Percentiles rank a stretch among this genome's conserved stretches.
Evolutionary conservation across 257 asterid genomes (phyloP).

Genomic region (Agastache rugosa): DNA sequence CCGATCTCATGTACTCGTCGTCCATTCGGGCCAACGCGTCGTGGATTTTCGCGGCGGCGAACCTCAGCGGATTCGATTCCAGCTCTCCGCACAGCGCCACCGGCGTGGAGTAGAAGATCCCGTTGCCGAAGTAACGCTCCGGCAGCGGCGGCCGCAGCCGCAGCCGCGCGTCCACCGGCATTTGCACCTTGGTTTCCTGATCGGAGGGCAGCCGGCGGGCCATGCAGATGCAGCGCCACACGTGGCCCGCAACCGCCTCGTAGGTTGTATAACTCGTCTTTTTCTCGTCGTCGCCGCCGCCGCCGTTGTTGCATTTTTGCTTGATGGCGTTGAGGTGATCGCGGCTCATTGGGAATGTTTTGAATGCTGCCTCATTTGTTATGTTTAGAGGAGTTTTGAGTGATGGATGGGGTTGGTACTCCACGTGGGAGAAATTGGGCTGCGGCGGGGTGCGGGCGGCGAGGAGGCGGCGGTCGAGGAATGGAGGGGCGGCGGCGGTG

Average conservation of each 20-base stretch:
- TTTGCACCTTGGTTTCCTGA: slow-evolving; percentile 61
- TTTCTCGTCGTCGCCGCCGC: slow-evolving; percentile 15
- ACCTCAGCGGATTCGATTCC: slow-evolving; percentile 48
- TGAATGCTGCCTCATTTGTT: slow-evolving; percentile 17
- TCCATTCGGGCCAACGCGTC: slow-evolving; percentile 56
- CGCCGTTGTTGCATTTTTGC: slow-evolving; percentile 56
- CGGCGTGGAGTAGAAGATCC: slow-evolving; percentile 53
- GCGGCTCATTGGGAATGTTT: slow-evolving; percentile 53
- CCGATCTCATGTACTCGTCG: slow-evolving; percentile 58
- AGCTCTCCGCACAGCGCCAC: slow-evolving; percentile 55
- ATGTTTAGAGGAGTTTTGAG: slow-evolving; percentile 30
- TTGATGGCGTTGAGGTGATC: slow-evolving; percentile 60
- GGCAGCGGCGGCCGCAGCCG: slow-evolving; percentile 62
- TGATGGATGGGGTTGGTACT: slow-evolving; percentile 68
- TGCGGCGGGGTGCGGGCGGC: slow-evolving; percentile 65
- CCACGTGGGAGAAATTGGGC: slow-evolving; percentile 66
- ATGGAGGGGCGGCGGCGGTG: slow-evolving; percentile 49
- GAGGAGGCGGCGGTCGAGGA: slow-evolving; percentile 67
- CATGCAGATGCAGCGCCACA: slow-evolving; percentile 63
- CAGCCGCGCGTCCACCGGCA: slow-evolving; percentile 59
- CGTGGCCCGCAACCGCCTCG: slow-evolving; percentile 72
- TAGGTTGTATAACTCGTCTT: slow-evolving; percentile 55
- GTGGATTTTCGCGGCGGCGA: slow-evolving; percentile 54
- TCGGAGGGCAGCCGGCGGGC: slow-evolving; percentile 61
- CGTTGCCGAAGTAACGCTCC: slow-evolving; percentile 62